Evolutionary conservation across 2,329 filamentous ascomycete species (phyloP), one percentile per base, ranked within the genome.

Genomic region (Beauveria sp.): DNA sequence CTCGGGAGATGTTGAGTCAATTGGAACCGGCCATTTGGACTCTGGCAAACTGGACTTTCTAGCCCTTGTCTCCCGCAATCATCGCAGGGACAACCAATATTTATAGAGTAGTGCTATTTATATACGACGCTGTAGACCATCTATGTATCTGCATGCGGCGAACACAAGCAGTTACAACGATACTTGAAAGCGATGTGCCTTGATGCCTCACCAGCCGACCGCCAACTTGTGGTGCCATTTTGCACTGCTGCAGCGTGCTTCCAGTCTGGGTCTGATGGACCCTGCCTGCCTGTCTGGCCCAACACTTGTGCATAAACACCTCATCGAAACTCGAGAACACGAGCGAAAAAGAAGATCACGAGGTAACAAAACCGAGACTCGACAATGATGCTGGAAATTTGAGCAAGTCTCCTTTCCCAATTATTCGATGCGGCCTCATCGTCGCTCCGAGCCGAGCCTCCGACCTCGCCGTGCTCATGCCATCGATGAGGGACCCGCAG

Each of bases 361-460:
- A 22, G 50, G 28, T 8, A 4, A 22, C 20, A 52, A 14, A 16
- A 26, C 30, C 50, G 50, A 52, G n/a, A 22, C n/a, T 10, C 50
- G 5, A 9, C 26, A 34, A 14, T 9, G 18, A 40, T 40, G 34
- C 34, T 38, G 3, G 34, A 16, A 38, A 38, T 38, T 38, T 16
- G 4, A 38, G 34, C 34, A 38, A 53, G 22, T 30, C 40, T 43
- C 24, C 50, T 14, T 57, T 38, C 10, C n/a, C 53, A 45, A 54
- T 54, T 24, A 26, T 16, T 56, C 14, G 46, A 34, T 34, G 24
- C n/a, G 42, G 34, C 20, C n/a, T 52, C 47, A 40, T 52, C 26
- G 22, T 52, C 57, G 34, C 52, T 61, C 59, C 59, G 59, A 61
- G 59, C 59, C 59, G 59, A 61, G 53, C 14, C 59, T 61, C 59